Conservation (phyloP, 176 grass and related monocot species). For the Oryza officinalis region DNA sequence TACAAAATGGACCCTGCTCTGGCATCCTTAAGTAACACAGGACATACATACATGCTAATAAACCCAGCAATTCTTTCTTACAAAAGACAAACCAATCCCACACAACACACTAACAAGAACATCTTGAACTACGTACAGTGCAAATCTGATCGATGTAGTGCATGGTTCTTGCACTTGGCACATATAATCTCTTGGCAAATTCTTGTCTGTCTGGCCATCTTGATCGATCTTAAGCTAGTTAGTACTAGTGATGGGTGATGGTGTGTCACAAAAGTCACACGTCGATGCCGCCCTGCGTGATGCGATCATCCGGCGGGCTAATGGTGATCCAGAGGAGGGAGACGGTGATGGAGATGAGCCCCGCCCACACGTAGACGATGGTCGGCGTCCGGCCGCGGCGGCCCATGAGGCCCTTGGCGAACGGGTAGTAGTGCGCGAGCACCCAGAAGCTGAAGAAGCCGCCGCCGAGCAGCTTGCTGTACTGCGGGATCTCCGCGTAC, state of each 20-base stretch:
- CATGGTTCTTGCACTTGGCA: background rate
- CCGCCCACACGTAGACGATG: conserved; percentile 76
- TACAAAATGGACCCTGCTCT: background rate
- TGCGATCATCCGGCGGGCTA: conserved; percentile 54
- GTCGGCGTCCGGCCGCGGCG: conserved; percentile 61
- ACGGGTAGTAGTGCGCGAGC: conserved; percentile 81
- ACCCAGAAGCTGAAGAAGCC: conserved; percentile 95
- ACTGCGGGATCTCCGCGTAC: conserved; percentile 87
- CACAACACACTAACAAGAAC: too few relatives aligned
- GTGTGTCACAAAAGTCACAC: background rate
- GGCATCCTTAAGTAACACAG: background rate
- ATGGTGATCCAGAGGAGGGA: conserved; percentile 79
- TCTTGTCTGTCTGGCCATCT: background rate
- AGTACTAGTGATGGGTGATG: background rate
- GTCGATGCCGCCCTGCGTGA: conserved; percentile 39
- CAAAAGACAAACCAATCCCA: background rate
- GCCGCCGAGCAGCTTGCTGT: conserved; percentile 74
- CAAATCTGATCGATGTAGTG: background rate
- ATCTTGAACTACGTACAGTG: background rate
- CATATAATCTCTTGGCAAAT: background rate
- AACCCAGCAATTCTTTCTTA: background rate
- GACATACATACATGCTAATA: background rate
- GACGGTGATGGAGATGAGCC: conserved; percentile 76
- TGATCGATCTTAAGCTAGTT: background rate
- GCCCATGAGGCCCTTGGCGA: conserved; percentile 85